These are phyloP conservation scores for Penicillium waksmanii DNA, from an alignment of 495 filamentous ascomycete species.

Conservation along the genomic window DNA sequence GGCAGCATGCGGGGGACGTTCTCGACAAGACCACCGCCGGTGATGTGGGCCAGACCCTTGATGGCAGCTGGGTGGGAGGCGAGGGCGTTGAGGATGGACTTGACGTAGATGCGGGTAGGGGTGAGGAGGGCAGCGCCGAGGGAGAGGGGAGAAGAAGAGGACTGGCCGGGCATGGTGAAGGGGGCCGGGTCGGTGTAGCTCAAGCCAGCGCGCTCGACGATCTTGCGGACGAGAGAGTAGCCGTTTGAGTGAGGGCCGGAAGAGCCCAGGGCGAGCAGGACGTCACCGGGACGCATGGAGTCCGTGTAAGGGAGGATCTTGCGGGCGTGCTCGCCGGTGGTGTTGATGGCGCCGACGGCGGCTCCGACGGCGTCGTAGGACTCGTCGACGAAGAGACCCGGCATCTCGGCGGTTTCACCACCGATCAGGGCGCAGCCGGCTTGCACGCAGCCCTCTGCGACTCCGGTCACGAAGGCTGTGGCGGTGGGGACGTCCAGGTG, in stretches of 20 bases:
- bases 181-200: constrained; percentile 70
- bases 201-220: constrained; percentile 73
- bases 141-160: constrained; percentile 34
- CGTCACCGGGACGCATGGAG: constrained; percentile 78
- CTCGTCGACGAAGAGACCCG: constrained; percentile 79
- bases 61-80: constrained; percentile 61
- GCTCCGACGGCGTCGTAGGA: constrained; percentile 91
- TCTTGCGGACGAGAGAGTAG: constrained; percentile 89
- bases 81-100: constrained; percentile 66
- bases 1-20: constrained; percentile 95
- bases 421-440: constrained; percentile 89
- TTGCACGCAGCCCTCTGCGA: constrained; percentile 80
- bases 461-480: constrained; percentile 80
- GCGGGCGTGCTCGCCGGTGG: constrained; percentile 48
- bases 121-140: constrained; percentile 77
- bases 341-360: constrained; percentile 79
- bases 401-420: constrained; percentile 98
- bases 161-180: constrained; percentile 61
- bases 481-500: constrained; percentile 78
- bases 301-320: constrained; percentile 74
- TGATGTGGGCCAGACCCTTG: constrained; percentile 95
- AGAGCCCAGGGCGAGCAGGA: constrained; percentile 80
- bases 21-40: constrained; percentile 87
- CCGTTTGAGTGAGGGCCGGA: constrained; percentile 93
- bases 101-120: constrained; percentile 83